Conservation (phyloP, 495 filamentous ascomycete genomes). For the Friedmanniomyces endolithicus region DNA sequence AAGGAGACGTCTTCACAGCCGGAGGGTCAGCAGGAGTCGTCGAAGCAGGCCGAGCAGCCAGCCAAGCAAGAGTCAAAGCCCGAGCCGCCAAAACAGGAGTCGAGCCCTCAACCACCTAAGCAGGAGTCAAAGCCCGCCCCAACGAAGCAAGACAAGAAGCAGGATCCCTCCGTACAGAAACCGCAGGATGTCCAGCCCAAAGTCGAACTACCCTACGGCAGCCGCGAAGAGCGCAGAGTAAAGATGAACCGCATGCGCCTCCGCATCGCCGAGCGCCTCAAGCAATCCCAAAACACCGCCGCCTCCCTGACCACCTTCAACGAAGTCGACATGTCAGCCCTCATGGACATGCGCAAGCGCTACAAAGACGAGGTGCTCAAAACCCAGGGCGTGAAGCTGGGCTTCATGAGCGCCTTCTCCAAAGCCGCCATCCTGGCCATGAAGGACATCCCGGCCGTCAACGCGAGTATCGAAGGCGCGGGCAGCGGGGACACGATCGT, state of each 20-base stretch:
- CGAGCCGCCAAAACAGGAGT: conserved; percentile 29
- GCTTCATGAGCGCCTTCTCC: conserved; percentile 97
- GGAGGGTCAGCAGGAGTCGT: conserved; percentile 27
- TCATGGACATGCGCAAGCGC: conserved; percentile 92
- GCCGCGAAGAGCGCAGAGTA: conserved; percentile 79
- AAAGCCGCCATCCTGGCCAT: conserved; percentile 85
- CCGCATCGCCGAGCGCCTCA: conserved; percentile 89
- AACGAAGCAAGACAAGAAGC: conserved; percentile 35
- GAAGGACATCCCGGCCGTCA: conserved; percentile 89
- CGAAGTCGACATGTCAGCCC: conserved; percentile 95
- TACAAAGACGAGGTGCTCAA: conserved; percentile 96
- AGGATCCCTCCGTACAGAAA: conserved; percentile 5
- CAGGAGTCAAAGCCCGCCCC: conserved; percentile 36
- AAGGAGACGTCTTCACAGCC: conserved; percentile 45
- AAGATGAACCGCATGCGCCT: conserved; percentile 99
- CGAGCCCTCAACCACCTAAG: conserved; percentile 30
- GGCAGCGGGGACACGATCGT: conserved; percentile 95
- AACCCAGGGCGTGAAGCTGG: conserved; percentile 93
- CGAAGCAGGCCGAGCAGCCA: conserved; percentile 19
- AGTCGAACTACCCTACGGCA: conserved; percentile 44
- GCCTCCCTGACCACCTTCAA: conserved; percentile 97
- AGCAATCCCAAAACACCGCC: conserved; percentile 98
- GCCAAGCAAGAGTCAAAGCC: conserved; percentile 22
- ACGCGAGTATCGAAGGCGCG: conserved; percentile 92
- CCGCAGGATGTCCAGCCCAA: conserved; percentile 32